Evolutionary conservation across 768 basidiomycete genomes (phyloP), one percentile per base, ranked within the genome.

Genomic region (Russula sp.): DNA sequence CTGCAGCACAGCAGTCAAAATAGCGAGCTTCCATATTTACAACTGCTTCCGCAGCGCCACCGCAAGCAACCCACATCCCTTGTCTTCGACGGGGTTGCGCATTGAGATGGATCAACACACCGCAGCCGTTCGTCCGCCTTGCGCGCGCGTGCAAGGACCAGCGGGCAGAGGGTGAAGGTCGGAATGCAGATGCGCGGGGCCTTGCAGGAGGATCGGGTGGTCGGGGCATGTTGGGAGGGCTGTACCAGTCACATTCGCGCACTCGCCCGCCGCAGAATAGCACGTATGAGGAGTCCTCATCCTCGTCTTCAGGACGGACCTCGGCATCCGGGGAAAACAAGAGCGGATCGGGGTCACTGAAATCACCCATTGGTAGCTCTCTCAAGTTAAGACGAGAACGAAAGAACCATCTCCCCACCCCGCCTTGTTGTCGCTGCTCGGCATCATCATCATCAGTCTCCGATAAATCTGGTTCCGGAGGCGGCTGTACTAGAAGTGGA

Each of bases 51-150:
- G 83, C 73, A 1, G 86, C 83, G 14, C 77, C 70, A 8, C 76
- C 75, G 56, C 78, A 80, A 1, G 84, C 86, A 2, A 80, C 75
- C 85, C 85, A 88, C 6, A 83, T 80, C 29, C 77, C 77, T 36
- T 78, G 76, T 25, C 76, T 75, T 25, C 74, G 75, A n/a, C 79
- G 78, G 2, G 81, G 83, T 9, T 79, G 77, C 20, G 83, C 86
- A 14, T 74, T 73, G 55, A 78, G 63, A 69, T 88, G 86, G 11
- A 88, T 69, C 7, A 86, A 70, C 1, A 84, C 77, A 0, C 87
- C 87, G 64, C 87, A 88, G 0, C 85, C 86, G 60, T 81, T 86
- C 7, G 77, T 75, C 47, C 70, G 70, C 50, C 69, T 68, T 41
- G 68, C 47, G 25, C 49, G 56, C 20, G 60, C n/a, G 56, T 58